Evolutionary conservation across 2,329 filamentous ascomycete genomes (phyloP), one percentile per base, ranked within the genome.

Genomic region (Fusarium zealandicum): DNA sequence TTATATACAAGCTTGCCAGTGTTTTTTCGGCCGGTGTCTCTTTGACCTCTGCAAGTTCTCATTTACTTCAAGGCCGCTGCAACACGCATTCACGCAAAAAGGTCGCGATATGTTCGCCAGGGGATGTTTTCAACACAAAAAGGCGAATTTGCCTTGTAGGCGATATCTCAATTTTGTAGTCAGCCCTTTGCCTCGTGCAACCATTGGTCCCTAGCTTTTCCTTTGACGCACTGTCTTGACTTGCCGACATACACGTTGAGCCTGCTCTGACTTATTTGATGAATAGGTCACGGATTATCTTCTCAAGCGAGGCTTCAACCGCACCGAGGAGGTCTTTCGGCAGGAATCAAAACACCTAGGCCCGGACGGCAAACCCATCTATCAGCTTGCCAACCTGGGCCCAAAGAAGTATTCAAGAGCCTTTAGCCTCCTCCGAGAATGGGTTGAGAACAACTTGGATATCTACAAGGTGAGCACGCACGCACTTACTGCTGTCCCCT

Each of bases 371-470:
- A 85, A 89, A 53, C 90, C 92, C 2, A 83, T 93, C 28, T 82
- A 86, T 40, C 78, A 80, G 45, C 84, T 85, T 14, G 89, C 92
- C 57, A 89, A 92, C 35, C 71, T 82, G 52, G 89, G 90, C 1
- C 88, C 90, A 7, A 85, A 87, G 45, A 95, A 90, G 72, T 97
- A 93, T 69, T 78, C 84, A 33, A 87, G 85, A 60, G 89, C 90
- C 0, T 98, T 83, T 80, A 83, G 84, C 51, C 76, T 93, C 35
- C 78, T 96, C 35, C 87, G 83, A 61, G 83, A 85, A 61, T 99
- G 93, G 89, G 88, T 96, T 39, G 92, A 97, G 63, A 92, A 93
- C 64, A 93, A 91, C 54, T 81, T 99, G 18, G 93, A 98, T 61
- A 83, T 98, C 22, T 98, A 98, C 82, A 96, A 96, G 80, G 90